These are phyloP conservation scores for Encephalitozoon intestinalis DNA, from an alignment of 371 early-diverging fungal species.

Conservation along the genomic window DNA sequence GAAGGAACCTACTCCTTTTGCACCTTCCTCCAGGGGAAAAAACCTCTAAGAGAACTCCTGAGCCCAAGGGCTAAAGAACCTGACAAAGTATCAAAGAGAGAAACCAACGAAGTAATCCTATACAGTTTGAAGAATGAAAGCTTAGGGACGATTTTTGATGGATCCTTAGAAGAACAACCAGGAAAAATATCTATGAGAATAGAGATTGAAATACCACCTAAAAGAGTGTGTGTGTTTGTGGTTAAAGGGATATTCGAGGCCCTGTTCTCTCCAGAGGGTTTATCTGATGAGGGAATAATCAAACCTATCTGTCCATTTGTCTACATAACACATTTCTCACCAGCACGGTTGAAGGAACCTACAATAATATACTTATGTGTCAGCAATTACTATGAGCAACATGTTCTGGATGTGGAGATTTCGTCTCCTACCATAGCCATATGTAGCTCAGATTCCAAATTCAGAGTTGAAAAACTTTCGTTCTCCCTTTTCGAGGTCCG, in stretches of 20 bases:
- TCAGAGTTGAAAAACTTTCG: neutral
- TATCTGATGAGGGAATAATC: neutral
- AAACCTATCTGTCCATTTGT: neutral
- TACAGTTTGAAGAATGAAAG: no score
- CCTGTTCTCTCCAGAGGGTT: neutral
- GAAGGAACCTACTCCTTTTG: neutral
- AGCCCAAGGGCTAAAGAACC: neutral
- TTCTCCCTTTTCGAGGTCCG: neutral
- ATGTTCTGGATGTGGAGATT: neutral
- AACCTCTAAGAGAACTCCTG: neutral
- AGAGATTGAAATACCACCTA: neutral
- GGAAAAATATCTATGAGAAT: neutral
- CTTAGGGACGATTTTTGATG: neutral
- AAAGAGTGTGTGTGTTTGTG: neutral
- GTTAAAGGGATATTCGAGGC: neutral
- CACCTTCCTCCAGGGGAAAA: neutral
- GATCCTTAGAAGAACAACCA: no score
- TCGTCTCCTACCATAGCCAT: neutral
- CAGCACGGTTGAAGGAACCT: neutral
- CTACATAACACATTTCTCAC: neutral
- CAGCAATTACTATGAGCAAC: neutral
- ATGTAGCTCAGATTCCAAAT: neutral
- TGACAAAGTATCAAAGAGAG: neutral
- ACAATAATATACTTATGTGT: neutral
- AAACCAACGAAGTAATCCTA: neutral